Conservation (phyloP, 345 rosid genomes). For the Rhodomyrtus tomentosa region DNA sequence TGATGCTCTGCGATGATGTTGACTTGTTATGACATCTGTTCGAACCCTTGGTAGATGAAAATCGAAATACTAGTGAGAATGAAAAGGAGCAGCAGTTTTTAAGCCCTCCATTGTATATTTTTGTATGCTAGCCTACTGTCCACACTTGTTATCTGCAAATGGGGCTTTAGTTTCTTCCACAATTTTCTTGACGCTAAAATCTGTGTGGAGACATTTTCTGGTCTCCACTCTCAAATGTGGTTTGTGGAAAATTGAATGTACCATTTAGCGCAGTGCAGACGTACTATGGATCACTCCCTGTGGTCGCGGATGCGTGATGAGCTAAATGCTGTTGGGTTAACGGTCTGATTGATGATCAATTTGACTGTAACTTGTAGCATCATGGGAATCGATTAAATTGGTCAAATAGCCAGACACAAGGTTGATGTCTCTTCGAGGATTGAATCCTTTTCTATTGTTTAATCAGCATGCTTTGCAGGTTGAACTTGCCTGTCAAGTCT, state of each 20-base stretch:
- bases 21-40: neutral
- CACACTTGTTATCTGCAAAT: neutral
- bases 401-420: neutral
- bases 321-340: neutral
- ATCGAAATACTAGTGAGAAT: neutral
- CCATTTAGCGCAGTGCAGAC: neutral
- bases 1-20: constrained; percentile 6
- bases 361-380: neutral
- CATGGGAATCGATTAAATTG: neutral
- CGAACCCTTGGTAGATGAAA: neutral
- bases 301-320: neutral
- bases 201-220: neutral
- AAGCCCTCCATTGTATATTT: neutral
- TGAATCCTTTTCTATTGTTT: neutral
- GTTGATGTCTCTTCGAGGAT: neutral
- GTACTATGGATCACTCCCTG: neutral
- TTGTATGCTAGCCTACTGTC: neutral
- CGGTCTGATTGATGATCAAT: neutral
- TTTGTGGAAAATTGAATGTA: neutral
- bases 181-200: neutral
- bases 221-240: neutral
- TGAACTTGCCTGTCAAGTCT: neutral
- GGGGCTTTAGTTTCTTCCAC: neutral
- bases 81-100: neutral
- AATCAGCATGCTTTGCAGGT: neutral